Evolutionary conservation across 2,329 filamentous ascomycete genomes (phyloP).

Genomic region (Leptographium flavum): DNA sequence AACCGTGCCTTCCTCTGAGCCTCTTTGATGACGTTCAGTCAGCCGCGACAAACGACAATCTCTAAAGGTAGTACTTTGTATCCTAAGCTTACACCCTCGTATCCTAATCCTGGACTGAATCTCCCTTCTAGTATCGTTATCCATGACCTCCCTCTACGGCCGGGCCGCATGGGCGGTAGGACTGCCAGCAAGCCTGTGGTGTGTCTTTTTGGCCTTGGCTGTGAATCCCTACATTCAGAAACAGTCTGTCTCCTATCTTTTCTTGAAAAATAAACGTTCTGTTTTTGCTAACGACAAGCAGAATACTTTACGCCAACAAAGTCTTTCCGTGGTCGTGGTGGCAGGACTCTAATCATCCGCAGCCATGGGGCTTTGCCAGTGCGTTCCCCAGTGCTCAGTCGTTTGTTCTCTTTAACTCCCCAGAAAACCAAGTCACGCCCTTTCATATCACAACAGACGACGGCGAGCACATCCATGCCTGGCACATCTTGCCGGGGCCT

Average conservation of each 20-base stretch:
- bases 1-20: not conserved
- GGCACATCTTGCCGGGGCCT: conserved; percentile 76
- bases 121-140: not conserved
- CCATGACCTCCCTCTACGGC: not conserved
- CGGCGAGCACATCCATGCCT: conserved; percentile 66
- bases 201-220: conserved; percentile 48
- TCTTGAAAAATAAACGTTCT: not conserved
- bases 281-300: conserved; percentile 20
- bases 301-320: conserved; percentile 72
- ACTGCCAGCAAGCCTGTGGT: conserved; percentile 49
- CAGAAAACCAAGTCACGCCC: conserved; percentile 77
- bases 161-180: conserved; percentile 40
- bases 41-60: too few relatives aligned
- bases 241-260: conserved; percentile 51
- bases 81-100: too few relatives aligned
- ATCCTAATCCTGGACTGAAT: not conserved
- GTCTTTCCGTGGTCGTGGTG: conserved; percentile 56
- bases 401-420: not conserved
- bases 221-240: conserved; percentile 61
- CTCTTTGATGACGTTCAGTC: not conserved
- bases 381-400: too few relatives aligned
- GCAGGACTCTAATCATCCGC: conserved; percentile 60
- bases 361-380: conserved; percentile 81
- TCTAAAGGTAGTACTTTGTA: too few relatives aligned
- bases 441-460: conserved; percentile 67